A percentile compares a stretch with the other conserved stretches of the same genome.
Evolutionary conservation across 2,329 filamentous ascomycete genomes (phyloP).

Genomic region (Cladophialophora psammophila): DNA sequence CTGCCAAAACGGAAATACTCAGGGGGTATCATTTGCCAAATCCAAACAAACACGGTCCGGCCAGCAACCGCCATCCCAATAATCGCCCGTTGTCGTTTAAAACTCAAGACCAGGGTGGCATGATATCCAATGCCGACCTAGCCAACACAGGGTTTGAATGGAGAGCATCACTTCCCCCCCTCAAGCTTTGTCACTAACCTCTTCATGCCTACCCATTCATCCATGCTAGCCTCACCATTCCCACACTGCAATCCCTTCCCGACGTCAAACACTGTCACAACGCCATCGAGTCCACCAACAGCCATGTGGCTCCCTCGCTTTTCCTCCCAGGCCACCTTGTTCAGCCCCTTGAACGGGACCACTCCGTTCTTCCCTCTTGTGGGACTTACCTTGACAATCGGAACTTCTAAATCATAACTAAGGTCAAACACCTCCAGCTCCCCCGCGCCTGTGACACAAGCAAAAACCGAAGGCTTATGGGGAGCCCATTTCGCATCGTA

Average conservation of each 20-base stretch:
- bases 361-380: conserved; percentile 67
- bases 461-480: conserved; percentile 91
- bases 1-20: conserved; percentile 5
- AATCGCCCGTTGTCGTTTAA: background rate
- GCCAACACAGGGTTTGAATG: background rate
- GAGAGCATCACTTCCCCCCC: conserved; percentile 42
- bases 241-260: conserved; percentile 74
- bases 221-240: conserved; percentile 79
- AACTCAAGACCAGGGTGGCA: background rate
- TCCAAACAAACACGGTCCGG: conserved; percentile 3
- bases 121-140: background rate
- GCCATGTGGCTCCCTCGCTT: conserved; percentile 86
- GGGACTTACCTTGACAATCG: conserved; percentile 79
- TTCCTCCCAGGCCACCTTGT: conserved; percentile 93
- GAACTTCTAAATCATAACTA: conserved; percentile 89
- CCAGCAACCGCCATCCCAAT: background rate
- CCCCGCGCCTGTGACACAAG: conserved; percentile 90
- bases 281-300: conserved; percentile 89
- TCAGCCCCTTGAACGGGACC: conserved; percentile 83
- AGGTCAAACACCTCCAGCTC: conserved; percentile 96
- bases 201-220: conserved; percentile 95
- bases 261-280: conserved; percentile 92
- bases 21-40: conserved; percentile 25
- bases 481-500: conserved; percentile 97
- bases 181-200: conserved; percentile 82